Conservation (phyloP, 164 flowering plant species). For the Vitis rotundifolia region DNA sequence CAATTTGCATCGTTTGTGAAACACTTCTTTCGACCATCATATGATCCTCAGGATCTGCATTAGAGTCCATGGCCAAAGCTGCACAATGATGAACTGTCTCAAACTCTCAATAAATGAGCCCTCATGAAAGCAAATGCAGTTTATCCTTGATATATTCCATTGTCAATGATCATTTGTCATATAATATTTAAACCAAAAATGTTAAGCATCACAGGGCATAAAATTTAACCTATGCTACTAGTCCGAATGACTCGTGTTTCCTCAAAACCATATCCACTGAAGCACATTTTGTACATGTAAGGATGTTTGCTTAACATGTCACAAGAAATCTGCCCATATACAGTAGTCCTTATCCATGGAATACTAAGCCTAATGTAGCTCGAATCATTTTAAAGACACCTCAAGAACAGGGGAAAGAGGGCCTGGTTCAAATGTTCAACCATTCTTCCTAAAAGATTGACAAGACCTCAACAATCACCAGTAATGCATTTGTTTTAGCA, state of each 20-base stretch:
- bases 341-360: too few species aligned
- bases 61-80: conserved; percentile 38
- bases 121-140: conserved; percentile 2
- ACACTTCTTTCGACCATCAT: conserved; percentile 42
- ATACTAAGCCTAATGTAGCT: too few species aligned
- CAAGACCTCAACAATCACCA: too few species aligned
- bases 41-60: conserved; percentile 34
- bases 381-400: too few species aligned
- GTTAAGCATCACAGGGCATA: too few species aligned
- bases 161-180: neutral
- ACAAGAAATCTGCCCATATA: neutral
- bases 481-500: too few species aligned
- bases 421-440: too few species aligned
- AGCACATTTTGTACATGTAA: neutral
- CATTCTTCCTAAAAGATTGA: too few species aligned
- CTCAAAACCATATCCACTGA: neutral
- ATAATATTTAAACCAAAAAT: too few species aligned
- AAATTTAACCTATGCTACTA: too few species aligned
- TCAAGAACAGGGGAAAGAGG: too few species aligned
- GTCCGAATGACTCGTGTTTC: too few species aligned
- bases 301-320: neutral
- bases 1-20: conserved; percentile 37
- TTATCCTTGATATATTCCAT: neutral
- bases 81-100: neutral
- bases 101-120: neutral